Conservation (phyloP, 31 red algal species). For the Odonthalia washingtoniensis region DNA sequence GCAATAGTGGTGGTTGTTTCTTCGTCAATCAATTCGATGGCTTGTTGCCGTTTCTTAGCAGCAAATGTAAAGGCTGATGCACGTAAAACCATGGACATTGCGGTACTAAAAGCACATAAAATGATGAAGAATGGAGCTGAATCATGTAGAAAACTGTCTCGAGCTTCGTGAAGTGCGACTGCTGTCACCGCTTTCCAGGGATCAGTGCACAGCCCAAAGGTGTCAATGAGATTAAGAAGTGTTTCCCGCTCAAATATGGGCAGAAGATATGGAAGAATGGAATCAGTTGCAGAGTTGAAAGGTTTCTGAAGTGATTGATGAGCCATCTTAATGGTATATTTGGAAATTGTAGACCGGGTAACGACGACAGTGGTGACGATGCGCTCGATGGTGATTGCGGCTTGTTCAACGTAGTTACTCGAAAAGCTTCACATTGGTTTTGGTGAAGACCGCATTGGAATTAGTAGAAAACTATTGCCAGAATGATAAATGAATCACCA, state of each 20-base stretch:
- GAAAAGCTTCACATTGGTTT: too few species aligned
- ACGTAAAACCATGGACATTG: constrained; percentile 22
- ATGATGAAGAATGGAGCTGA: constrained; percentile 18
- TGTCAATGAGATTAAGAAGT: constrained; percentile 27
- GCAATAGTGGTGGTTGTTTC: background rate
- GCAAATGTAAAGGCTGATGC: background rate
- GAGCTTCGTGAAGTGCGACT: background rate
- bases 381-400: constrained; percentile 18
- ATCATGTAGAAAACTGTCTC: background rate
- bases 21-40: background rate
- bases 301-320: constrained; percentile 27
- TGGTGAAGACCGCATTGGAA: too few species aligned
- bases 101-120: constrained; percentile 21
- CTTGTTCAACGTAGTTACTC: constrained; percentile 16
- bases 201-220: constrained; percentile 42
- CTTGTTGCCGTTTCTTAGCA: too few species aligned
- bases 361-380: constrained; percentile 41
- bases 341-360: background rate
- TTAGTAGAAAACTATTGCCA: background rate
- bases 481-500: background rate
- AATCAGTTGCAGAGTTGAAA: background rate
- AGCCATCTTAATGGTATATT: constrained; percentile 6
- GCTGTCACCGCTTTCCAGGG: constrained; percentile 59
- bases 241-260: constrained; percentile 24
- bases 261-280: constrained; percentile 25